Conservation (phyloP, 441 rosid species). For the Euphorbia celastroides region DNA sequence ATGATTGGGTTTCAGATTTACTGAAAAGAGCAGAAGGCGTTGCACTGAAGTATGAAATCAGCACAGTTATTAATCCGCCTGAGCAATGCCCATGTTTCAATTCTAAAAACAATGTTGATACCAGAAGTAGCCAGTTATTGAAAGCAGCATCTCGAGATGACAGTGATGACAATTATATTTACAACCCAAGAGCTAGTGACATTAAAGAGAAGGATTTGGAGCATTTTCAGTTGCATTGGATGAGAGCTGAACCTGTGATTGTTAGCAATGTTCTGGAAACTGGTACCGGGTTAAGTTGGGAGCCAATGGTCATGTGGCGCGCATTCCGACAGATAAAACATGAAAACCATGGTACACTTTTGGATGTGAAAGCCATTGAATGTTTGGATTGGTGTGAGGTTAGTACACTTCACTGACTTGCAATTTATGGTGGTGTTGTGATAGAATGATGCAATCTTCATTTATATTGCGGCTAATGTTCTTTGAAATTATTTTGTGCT, state of each 20-base stretch:
- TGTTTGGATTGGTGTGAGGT: constrained; percentile 85
- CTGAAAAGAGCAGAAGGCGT: constrained; percentile 43
- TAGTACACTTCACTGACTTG: constrained; percentile 21
- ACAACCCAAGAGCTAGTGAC: constrained; percentile 48
- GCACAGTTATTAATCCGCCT: constrained; percentile 13
- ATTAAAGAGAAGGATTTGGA: constrained; percentile 43
- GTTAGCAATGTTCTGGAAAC: constrained; percentile 70
- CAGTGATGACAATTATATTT: constrained; percentile 60
- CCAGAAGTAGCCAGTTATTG: constrained; percentile 23
- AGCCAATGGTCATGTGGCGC: constrained; percentile 90
- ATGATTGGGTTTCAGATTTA: constrained; percentile 44
- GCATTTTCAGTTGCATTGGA: constrained; percentile 86
- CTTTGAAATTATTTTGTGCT: not conserved
- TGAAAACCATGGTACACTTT: constrained; percentile 32
- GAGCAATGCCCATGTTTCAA: constrained; percentile 44
- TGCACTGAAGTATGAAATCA: constrained; percentile 20
- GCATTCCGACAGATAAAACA: constrained; percentile 57
- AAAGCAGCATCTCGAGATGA: constrained; percentile 67
- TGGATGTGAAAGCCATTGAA: constrained; percentile 54
- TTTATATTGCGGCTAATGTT: not conserved
- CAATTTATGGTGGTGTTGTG: not conserved
- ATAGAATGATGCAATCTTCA: not conserved
- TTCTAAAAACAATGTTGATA: constrained; percentile 26
- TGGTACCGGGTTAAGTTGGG: constrained; percentile 85
- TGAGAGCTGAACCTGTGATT: constrained; percentile 73